Conservation (phyloP, 83 land plant genomes). For the Picea abies region DNA sequence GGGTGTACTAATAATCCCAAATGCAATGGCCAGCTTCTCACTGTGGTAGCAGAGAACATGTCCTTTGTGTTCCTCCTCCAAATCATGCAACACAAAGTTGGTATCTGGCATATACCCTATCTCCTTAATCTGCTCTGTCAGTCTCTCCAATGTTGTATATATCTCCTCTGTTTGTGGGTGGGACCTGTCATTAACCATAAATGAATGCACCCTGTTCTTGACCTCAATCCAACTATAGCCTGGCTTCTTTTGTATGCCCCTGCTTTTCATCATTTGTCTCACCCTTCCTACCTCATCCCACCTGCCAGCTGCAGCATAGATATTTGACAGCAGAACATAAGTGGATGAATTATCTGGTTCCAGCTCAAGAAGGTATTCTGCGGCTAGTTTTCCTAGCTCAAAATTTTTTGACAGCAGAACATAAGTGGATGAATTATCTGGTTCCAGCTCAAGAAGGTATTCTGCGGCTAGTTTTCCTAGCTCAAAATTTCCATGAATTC, state of each 20-base stretch:
- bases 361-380: slow-evolving; percentile 42
- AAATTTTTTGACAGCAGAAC: slow-evolving; percentile 54
- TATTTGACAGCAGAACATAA: slow-evolving; percentile 46
- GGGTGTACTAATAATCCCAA: slow-evolving; percentile 25
- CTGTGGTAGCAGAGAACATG: slow-evolving; percentile 51
- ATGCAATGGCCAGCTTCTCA: slow-evolving; percentile 58
- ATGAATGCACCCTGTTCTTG: slow-evolving; percentile 35
- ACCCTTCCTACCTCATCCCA: slow-evolving; percentile 44
- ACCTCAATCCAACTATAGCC: slow-evolving; percentile 71
- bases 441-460: slow-evolving; percentile 48
- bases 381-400: slow-evolving; percentile 39
- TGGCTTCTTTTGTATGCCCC: slow-evolving; percentile 42
- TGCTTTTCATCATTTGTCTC: slow-evolving; percentile 44
- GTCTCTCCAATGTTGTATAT: slow-evolving; percentile 35
- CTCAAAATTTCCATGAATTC: slow-evolving; percentile 46
- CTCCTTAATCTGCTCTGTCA: no score
- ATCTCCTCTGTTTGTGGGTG: slow-evolving; percentile 43
- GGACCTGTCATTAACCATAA: slow-evolving; percentile 44
- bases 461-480: slow-evolving; percentile 41
- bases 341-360: slow-evolving; percentile 51
- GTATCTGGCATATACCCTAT: slow-evolving; percentile 53
- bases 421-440: slow-evolving; percentile 48
- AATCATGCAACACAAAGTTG: slow-evolving; percentile 34
- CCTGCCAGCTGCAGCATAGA: slow-evolving; percentile 34
- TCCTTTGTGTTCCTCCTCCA: slow-evolving; percentile 38